Evolutionary conservation across 805 yeast species (phyloP).

Genomic region (Schizosaccharomyces lindneri): DNA sequence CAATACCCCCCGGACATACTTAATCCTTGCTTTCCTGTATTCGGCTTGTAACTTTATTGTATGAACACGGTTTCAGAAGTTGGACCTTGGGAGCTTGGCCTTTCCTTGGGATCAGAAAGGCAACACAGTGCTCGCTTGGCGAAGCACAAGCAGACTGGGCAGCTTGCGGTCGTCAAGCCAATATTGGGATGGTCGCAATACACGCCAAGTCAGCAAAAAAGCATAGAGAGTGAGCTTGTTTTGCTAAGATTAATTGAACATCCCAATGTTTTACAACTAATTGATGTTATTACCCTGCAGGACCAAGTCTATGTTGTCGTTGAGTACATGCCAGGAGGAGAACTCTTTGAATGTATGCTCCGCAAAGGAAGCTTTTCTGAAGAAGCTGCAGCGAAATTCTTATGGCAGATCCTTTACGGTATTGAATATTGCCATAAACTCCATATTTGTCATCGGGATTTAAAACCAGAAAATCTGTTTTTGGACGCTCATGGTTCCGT

Average conservation of each 20-base stretch:
- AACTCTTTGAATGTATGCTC: conserved; percentile 72
- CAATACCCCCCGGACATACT: no score
- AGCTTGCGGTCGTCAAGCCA: conserved; percentile 86
- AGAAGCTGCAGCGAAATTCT: conserved; percentile 69
- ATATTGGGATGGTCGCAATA: conserved; percentile 57
- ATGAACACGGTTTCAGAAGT: conserved; percentile 20
- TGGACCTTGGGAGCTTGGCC: conserved; percentile 93
- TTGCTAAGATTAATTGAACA: conserved; percentile 90
- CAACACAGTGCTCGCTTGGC: conserved; percentile 88
- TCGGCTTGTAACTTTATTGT: not conserved
- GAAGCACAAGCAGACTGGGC: conserved; percentile 61
- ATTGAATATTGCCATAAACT: conserved; percentile 65
- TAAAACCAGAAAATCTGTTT: conserved; percentile 47
- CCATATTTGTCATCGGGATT: conserved; percentile 70
- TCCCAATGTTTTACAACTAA: conserved; percentile 74
- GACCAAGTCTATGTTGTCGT: conserved; percentile 73
- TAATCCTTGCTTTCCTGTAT: not conserved
- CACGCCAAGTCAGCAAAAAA: conserved; percentile 6
- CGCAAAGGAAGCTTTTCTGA: conserved; percentile 76
- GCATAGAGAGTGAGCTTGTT: conserved; percentile 74
- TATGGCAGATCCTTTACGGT: conserved; percentile 64
- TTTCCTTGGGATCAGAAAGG: conserved; percentile 87
- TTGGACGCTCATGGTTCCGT: conserved; percentile 66
- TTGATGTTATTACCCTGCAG: conserved; percentile 94
- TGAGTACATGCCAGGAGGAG: conserved; percentile 95